These are phyloP conservation scores for Wickerhamiella qilinensis DNA, from an alignment of 805 yeast genomes.

Conservation along the genomic window DNA sequence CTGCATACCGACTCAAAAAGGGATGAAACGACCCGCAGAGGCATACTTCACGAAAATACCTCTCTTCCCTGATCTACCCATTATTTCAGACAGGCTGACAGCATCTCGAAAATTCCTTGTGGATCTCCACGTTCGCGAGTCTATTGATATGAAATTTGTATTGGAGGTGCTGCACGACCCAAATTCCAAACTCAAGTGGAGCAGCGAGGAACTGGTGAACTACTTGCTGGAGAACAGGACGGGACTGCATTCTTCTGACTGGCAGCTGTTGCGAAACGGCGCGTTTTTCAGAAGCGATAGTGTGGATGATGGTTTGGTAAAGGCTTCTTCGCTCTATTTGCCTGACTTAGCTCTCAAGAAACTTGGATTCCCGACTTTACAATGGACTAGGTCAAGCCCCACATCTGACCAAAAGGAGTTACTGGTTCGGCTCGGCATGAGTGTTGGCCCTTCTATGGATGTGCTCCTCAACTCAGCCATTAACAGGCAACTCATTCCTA, in stretches of 20 bases:
- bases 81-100: conserved; percentile 11
- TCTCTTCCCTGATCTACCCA: conserved; percentile 25
- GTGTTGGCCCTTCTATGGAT: conserved; percentile 14
- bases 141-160: conserved; percentile 25
- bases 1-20: conserved; percentile 25
- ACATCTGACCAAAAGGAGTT: conserved; percentile 18
- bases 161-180: conserved; percentile 19
- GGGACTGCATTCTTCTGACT: conserved; percentile 18
- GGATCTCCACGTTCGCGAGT: conserved; percentile 22
- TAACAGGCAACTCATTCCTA: conserved; percentile 4
- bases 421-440: conserved; percentile 19
- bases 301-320: conserved; percentile 6
- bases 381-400: conserved; percentile 17
- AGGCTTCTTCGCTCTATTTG: conserved; percentile 14
- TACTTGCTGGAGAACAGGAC: conserved; percentile 18
- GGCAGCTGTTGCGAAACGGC: conserved; percentile 17
- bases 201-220: conserved; percentile 21
- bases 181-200: conserved; percentile 18
- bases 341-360: conserved; percentile 16
- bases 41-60: conserved; percentile 20
- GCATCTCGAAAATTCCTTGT: conserved; percentile 15
- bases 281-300: conserved; percentile 16
- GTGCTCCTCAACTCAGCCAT: conserved; percentile 13
- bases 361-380: conserved; percentile 18
- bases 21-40: conserved; percentile 22